Percentiles rank a stretch among this genome's conserved stretches.
Evolutionary conservation across 1,139 yeast species (phyloP).

Genomic region (Meyerozyma athensensis): DNA sequence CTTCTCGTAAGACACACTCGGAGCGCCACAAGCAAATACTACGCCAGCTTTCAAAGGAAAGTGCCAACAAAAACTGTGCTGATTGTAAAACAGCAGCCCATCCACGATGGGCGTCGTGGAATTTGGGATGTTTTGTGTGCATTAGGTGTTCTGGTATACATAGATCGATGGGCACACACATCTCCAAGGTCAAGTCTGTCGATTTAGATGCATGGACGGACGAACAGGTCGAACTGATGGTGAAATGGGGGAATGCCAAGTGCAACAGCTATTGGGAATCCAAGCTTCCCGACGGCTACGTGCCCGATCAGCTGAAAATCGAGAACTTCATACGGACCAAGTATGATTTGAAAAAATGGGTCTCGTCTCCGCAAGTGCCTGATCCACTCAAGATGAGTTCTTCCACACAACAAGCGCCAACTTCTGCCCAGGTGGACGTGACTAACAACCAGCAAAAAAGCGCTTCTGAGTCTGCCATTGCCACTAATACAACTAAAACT

Average conservation of each 20-base stretch:
- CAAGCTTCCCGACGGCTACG: conserved; percentile 62
- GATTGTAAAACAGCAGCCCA: conserved; percentile 88
- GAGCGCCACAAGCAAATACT: conserved; percentile 65
- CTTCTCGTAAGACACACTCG: conserved; percentile 40
- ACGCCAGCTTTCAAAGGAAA: conserved; percentile 68
- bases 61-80: conserved; percentile 74
- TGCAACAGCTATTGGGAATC: conserved; percentile 84
- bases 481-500: background rate
- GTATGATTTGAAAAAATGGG: conserved; percentile 90
- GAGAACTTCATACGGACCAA: conserved; percentile 88
- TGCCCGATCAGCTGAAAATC: conserved; percentile 81
- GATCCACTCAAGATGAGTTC: conserved; percentile 40
- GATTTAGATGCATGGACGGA: conserved; percentile 97
- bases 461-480: conserved; percentile 1
- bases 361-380: conserved; percentile 45
- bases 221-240: conserved; percentile 79
- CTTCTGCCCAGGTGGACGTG: too few species aligned
- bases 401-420: conserved; percentile 5
- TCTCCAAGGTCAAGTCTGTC: conserved; percentile 79
- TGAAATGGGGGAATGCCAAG: conserved; percentile 78
- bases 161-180: conserved; percentile 92
- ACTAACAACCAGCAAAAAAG: background rate
- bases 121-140: conserved; percentile 86
- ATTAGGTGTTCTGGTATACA: conserved; percentile 93
- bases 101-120: conserved; percentile 99